Evolutionary conservation across 2,329 filamentous ascomycete genomes (phyloP), one percentile per base, ranked within the genome.

Genomic region (Fusarium anthophilum): DNA sequence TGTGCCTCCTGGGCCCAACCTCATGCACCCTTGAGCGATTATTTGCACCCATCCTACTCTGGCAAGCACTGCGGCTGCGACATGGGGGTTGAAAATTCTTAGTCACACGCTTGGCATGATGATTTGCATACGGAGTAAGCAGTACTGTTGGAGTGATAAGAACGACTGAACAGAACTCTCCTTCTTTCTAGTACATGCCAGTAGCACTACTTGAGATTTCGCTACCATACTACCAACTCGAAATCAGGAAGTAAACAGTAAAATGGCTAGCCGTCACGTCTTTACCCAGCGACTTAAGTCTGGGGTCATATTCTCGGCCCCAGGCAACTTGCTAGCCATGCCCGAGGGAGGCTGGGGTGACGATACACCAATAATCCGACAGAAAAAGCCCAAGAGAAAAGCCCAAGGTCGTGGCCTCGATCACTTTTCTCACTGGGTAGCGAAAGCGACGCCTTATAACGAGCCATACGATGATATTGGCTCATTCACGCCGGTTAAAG

Each of bases 191-290:
- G 0, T 13, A 20, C 17, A 13, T 12, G 2, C 4, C 8, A 45
- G 18, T 11, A 26, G 8, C 12, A 1, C 20, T 7, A 11, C 7
- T 32, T 15, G 15, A n/a, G 11, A 24, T 17, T 17, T n/a, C 6
- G 7, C 4, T 9, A 26, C 3, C 18, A 48, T 30, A 22, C 9
- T 17, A n/a, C 4, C 5, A 0, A 38, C 6, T 11, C 4, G 0
- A 6, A 2, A 22, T 17, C 5, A 13, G 35, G 2, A 0, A 17
- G 0, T 7, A 3, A 6, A n/a, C 4, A 0, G 3, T 3, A 37
- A 53, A 10, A 55, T 55, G 38, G 24, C 13, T 1, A 61, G 30
- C 5, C 58, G 48, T 0, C 58, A 55, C 4, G n/a, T 55, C 11
- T 7, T 15, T 5, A 41, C 58, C 3, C n/a, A 35, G 4, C 48